These are phyloP conservation scores for Quercus glauca DNA, from an alignment of 306 rosid species.

Conservation along the genomic window DNA sequence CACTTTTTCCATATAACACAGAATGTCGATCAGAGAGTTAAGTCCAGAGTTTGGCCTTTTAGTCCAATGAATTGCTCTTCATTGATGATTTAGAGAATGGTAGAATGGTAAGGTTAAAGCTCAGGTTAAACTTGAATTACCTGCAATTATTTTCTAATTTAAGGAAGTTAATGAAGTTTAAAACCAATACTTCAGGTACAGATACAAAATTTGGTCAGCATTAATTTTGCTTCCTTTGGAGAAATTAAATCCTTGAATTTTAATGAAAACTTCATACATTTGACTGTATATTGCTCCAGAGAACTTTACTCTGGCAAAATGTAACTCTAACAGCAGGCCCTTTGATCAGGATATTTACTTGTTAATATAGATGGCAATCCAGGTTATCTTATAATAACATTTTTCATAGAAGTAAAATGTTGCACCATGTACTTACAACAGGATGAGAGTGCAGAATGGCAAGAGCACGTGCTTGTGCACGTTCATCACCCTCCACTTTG, in stretches of 20 bases:
- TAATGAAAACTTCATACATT: background rate
- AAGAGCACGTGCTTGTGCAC: constrained; percentile 79
- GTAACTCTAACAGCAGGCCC: background rate
- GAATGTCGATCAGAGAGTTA: background rate
- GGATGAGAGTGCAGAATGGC: constrained; percentile 85
- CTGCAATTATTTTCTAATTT: background rate
- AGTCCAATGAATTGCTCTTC: background rate
- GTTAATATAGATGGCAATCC: background rate
- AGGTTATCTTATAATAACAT: constrained; percentile 10
- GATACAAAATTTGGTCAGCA: background rate
- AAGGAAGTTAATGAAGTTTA: background rate
- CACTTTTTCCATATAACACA: background rate
- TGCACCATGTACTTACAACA: constrained; percentile 52
- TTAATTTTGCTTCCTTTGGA: background rate
- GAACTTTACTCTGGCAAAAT: background rate
- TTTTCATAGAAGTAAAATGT: background rate
- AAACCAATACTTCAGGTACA: background rate
- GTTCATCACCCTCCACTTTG: constrained; percentile 81
- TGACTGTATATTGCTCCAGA: background rate
- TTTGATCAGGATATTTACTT: background rate
- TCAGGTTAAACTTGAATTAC: background rate
- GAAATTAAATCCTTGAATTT: background rate
- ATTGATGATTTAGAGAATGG: background rate
- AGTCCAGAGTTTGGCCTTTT: background rate
- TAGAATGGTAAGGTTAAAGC: too few species aligned